Percentiles rank a stretch among this genome's conserved stretches.
Evolutionary conservation across 116 monocot genomes (phyloP).

Genomic region (Dioscorea cayenensis): DNA sequence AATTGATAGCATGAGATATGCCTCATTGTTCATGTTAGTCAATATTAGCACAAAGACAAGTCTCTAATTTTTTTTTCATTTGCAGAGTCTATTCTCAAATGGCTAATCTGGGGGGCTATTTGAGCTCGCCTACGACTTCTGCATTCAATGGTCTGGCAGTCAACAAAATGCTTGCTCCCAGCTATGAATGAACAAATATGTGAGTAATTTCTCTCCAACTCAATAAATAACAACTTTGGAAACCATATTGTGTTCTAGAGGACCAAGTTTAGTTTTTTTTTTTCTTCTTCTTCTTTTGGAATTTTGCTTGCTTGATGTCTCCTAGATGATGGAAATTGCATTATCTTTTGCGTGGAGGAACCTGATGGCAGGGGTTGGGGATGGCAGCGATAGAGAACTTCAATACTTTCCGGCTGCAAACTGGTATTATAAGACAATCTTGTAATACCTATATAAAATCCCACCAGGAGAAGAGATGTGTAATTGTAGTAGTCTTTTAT

Average conservation of each 20-base stretch:
- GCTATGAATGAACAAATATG: constrained; percentile 45
- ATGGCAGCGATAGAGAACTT: constrained; percentile 41
- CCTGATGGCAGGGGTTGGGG: constrained; percentile 39
- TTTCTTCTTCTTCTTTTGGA: no score
- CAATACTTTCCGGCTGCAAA: constrained; percentile 29
- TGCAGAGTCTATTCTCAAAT: constrained; percentile 28
- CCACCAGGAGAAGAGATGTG: not conserved
- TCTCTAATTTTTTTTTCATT: not conserved
- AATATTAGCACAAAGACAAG: not conserved
- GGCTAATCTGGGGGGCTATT: constrained; percentile 45
- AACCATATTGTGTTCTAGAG: not conserved
- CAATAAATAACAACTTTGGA: not conserved
- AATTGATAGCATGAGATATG: not conserved
- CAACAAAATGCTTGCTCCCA: constrained; percentile 49
- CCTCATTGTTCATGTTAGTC: no score
- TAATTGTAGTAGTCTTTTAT: not conserved
- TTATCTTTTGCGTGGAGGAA: constrained; percentile 15
- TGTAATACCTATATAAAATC: not conserved
- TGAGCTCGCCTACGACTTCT: constrained; percentile 45
- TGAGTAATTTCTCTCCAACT: constrained; percentile 12
- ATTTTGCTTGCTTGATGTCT: not conserved
- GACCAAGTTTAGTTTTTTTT: not conserved
- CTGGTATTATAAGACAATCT: constrained; percentile 44
- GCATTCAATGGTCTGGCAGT: constrained; percentile 55
- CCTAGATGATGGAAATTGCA: not conserved